A percentile compares a stretch with the other conserved stretches of the same genome.
These are phyloP conservation scores for Filobasidium wieringae DNA, from an alignment of 768 basidiomycete genomes.

Conservation along the genomic window DNA sequence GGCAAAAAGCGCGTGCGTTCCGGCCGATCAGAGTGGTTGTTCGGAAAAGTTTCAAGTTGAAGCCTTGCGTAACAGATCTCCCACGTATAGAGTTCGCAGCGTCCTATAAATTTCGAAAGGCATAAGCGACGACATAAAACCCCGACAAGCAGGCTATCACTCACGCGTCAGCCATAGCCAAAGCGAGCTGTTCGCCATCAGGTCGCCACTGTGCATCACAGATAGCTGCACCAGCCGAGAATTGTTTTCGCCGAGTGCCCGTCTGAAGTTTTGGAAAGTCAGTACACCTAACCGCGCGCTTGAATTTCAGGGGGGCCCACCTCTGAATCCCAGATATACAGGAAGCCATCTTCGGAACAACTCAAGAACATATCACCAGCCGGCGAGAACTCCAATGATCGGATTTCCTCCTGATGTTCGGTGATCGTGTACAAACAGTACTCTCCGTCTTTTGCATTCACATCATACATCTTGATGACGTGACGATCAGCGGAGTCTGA, in stretches of 20 bases:
- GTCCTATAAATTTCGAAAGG: not conserved
- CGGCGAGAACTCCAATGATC: constrained; percentile 30
- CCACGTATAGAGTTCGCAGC: constrained; percentile 26
- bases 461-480: constrained; percentile 32
- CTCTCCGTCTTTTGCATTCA: constrained; percentile 25
- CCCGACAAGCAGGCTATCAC: not conserved
- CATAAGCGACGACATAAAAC: not conserved
- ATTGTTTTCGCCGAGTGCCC: constrained; percentile 13
- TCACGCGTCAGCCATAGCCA: constrained; percentile 30
- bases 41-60: no score
- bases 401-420: constrained; percentile 26
- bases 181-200: constrained; percentile 31
- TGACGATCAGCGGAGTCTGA: constrained; percentile 22
- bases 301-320: constrained; percentile 14
- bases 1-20: no score
- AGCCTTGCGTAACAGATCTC: constrained; percentile 18
- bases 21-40: no score
- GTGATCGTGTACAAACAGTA: constrained; percentile 20
- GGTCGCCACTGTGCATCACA: constrained; percentile 32
- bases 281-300: not conserved
- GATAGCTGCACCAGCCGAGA: constrained; percentile 19
- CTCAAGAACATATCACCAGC: constrained; percentile 25
- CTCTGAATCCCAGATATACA: constrained; percentile 32
- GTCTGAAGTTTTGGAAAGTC: constrained; percentile 4
- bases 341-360: constrained; percentile 29